Conservation (phyloP, 2,329 filamentous ascomycete genomes). For the Penicillium capsulatum region DNA sequence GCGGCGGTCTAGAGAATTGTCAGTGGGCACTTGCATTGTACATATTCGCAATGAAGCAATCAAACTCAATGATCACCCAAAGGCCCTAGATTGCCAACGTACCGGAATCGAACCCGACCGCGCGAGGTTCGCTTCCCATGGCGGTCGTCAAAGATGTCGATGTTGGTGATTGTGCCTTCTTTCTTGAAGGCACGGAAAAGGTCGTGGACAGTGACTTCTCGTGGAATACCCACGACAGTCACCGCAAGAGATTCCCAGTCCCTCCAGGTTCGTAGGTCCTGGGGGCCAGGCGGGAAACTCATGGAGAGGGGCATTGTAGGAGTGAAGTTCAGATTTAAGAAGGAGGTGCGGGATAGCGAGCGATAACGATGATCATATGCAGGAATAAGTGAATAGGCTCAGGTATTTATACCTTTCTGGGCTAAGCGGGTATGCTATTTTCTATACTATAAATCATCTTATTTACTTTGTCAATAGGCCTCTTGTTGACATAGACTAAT, state of each 20-base stretch:
- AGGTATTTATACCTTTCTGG: too few species aligned
- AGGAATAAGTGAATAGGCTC: too few species aligned
- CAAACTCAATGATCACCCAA: too few species aligned
- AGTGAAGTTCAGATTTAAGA: too few species aligned
- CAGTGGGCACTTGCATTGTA: background rate
- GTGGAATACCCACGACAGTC: slow-evolving; percentile 35
- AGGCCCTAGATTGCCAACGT: slow-evolving; percentile 2
- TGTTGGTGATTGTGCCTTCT: slow-evolving; percentile 52
- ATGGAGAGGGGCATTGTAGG: background rate
- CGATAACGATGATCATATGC: too few species aligned
- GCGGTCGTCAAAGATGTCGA: slow-evolving; percentile 53
- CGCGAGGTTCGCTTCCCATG: slow-evolving; percentile 38
- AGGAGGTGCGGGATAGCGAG: too few species aligned
- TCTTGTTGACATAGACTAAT: too few species aligned
- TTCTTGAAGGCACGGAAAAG: slow-evolving; percentile 52
- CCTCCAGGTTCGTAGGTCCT: slow-evolving; percentile 32
- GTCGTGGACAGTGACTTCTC: slow-evolving; percentile 31
- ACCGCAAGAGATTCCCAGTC: slow-evolving; percentile 39
- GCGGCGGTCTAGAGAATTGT: slow-evolving; percentile 45
- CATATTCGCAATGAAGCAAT: too few species aligned
- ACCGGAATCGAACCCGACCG: slow-evolving; percentile 55
- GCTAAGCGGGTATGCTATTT: too few species aligned
- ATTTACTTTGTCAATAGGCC: too few species aligned
- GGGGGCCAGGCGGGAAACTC: background rate
- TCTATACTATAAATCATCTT: too few species aligned